A percentile compares a stretch with the other conserved stretches of the same genome.
Evolutionary conservation across 345 rosid genomes (phyloP).

Genomic region (Euphorbia lathyris): DNA sequence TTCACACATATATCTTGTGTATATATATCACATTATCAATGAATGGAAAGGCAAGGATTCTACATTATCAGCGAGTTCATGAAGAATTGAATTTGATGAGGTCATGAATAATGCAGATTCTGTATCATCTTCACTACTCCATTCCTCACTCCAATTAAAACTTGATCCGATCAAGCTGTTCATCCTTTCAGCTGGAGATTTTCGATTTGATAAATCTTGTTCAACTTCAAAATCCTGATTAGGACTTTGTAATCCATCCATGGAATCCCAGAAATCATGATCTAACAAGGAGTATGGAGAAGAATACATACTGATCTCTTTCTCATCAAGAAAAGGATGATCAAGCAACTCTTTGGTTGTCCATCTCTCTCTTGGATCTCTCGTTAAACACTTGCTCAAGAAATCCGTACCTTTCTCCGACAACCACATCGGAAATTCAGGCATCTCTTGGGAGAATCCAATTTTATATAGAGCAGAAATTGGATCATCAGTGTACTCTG

Average conservation of each 20-base stretch:
- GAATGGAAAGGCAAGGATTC: too few relatives aligned
- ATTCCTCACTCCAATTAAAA: constrained; percentile 45
- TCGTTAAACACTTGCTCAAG: constrained; percentile 53
- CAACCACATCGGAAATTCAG: constrained; percentile 61
- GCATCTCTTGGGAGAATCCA: constrained; percentile 66
- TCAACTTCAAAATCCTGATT: constrained; percentile 14
- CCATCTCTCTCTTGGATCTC: constrained; percentile 65
- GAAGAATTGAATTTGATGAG: constrained; percentile 15
- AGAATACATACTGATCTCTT: constrained; percentile 22
- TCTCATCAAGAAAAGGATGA: constrained; percentile 60
- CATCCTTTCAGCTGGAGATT: constrained; percentile 41
- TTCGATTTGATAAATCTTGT: constrained; percentile 8
- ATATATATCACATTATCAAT: too few relatives aligned
- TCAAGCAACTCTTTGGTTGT: constrained; percentile 52
- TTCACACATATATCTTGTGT: too few relatives aligned
- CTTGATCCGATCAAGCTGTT: constrained; percentile 32
- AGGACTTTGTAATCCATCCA: constrained; percentile 34
- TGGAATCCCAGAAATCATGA: constrained; percentile 67
- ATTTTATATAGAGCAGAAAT: constrained; percentile 64
- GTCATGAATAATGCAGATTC: too few relatives aligned
- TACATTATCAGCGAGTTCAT: too few relatives aligned
- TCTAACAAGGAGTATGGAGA: constrained; percentile 73
- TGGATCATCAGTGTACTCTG: constrained; percentile 53
- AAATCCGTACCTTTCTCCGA: constrained; percentile 64
- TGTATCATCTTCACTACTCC: constrained; percentile 46